Percentiles rank a stretch among this genome's conserved stretches.
These are phyloP conservation scores for Centrapalus pauciflorus DNA, from an alignment of 129 eudicot species.

Conservation along the genomic window DNA sequence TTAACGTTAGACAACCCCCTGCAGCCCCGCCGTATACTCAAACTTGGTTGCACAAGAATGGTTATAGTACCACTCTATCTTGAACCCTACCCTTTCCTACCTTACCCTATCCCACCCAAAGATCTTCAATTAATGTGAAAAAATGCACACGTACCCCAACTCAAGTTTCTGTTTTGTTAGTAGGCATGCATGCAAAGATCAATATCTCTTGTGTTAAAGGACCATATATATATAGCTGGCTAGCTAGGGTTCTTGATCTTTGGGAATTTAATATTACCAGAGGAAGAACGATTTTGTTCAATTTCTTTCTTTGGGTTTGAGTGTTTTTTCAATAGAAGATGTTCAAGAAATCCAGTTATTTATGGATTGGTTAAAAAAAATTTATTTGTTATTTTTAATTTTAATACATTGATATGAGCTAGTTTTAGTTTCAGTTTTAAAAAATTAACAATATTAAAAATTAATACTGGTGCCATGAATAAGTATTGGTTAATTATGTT, in stretches of 20 bases:
- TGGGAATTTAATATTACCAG: constrained; percentile 9
- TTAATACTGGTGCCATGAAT: no score
- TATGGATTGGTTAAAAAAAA: neutral
- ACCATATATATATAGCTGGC: neutral
- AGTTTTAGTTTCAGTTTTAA: no score
- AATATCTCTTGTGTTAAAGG: constrained; percentile 19
- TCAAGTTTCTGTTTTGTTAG: constrained; percentile 8
- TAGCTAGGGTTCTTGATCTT: constrained; percentile 16
- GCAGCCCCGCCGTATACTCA: constrained; percentile 46
- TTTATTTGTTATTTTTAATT: neutral
- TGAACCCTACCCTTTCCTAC: constrained; percentile 8
- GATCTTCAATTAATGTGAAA: constrained; percentile 20
- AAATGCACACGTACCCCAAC: neutral
- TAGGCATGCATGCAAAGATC: constrained; percentile 5
- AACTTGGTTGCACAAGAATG: constrained; percentile 61
- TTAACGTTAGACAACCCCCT: constrained; percentile 26
- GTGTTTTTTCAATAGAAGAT: neutral
- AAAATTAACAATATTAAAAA: no score
- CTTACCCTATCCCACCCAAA: neutral
- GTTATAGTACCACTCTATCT: constrained; percentile 45
- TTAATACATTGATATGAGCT: no score
- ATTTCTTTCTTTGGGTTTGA: constrained; percentile 15
- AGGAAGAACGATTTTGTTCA: constrained; percentile 16
- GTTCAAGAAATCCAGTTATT: neutral
- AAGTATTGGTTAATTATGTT: no score